Conservation (phyloP, 2,329 filamentous ascomycete genomes). For the Geosmithia morbida region DNA sequence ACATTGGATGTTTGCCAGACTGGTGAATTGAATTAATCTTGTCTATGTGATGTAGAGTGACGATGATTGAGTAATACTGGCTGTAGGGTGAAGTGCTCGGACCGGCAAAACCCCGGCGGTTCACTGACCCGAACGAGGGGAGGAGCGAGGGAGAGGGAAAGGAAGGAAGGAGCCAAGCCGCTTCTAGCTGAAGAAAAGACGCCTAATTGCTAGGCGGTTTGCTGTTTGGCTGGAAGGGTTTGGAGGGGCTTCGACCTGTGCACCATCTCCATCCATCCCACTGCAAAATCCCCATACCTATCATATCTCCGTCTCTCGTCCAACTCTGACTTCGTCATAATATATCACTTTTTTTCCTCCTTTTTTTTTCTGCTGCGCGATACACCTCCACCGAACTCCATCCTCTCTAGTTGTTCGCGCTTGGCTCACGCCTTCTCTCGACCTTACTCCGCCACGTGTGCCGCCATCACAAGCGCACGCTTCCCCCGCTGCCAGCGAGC, state of each 20-base stretch:
- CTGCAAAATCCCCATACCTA: background rate
- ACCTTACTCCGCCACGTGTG: background rate
- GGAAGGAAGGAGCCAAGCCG: background rate
- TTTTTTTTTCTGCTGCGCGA: too few species aligned
- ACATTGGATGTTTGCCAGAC: background rate
- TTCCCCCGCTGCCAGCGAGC: background rate
- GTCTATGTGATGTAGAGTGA: too few species aligned
- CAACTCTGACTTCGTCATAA: background rate
- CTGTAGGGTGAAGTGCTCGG: background rate
- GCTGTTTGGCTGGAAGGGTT: conserved; percentile 1
- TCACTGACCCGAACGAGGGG: background rate
- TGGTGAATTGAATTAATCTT: too few species aligned
- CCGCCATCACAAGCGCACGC: background rate
- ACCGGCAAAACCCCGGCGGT: too few species aligned
- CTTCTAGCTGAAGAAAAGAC: background rate
- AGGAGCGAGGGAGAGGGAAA: background rate
- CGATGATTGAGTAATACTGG: background rate
- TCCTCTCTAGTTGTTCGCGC: too few species aligned
- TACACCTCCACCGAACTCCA: background rate
- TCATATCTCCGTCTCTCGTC: background rate
- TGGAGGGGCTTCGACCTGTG: background rate
- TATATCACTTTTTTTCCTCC: background rate
- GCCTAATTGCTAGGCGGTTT: too few species aligned
- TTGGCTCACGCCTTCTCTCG: background rate
- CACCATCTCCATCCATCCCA: conserved; percentile 1